phyloP scores from a whole-genome alignment of 2,329 filamentous ascomycete genomes.

The Fusarium musae region DNA sequence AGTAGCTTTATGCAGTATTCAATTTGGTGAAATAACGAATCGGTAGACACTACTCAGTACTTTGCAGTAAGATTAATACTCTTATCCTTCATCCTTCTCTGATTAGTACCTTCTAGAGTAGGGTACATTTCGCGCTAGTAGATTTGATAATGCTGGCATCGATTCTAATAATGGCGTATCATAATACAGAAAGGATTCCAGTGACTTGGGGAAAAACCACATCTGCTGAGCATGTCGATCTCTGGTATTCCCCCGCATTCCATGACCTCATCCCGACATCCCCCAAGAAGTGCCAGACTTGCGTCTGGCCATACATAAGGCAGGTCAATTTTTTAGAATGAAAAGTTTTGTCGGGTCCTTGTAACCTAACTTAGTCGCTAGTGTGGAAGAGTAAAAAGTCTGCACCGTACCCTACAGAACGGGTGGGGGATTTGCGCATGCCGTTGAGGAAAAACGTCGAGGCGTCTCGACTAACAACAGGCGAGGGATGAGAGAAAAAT shows the following conservation, averaged over 20 bases:
- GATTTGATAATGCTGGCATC: not conserved
- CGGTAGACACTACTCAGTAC: not conserved
- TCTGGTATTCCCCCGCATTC: slow-evolving; percentile 48
- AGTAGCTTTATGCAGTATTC: not conserved
- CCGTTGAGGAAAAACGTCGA: slow-evolving; percentile 34
- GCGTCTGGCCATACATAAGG: slow-evolving; percentile 38
- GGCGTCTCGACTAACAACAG: slow-evolving; percentile 18
- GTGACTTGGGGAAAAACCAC: slow-evolving; percentile 7
- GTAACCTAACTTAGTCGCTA: not conserved
- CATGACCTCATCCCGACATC: slow-evolving; percentile 49
- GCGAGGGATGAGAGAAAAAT: slow-evolving; percentile 10
- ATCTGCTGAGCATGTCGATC: slow-evolving; percentile 27
- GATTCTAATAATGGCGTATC: not conserved
- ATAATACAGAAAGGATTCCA: not conserved
- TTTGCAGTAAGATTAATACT: not conserved
- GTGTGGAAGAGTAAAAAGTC: slow-evolving; percentile 18
- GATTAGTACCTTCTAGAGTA: not conserved
- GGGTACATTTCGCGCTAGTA: not conserved
- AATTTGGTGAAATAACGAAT: not conserved
- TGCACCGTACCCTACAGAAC: slow-evolving; percentile 10
- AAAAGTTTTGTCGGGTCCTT: slow-evolving; percentile 13
- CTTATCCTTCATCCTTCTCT: not conserved
- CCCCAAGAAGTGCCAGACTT: slow-evolving; percentile 40
- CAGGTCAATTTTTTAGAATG: slow-evolving; percentile 9
- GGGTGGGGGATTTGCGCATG: slow-evolving; percentile 20